Conservation (phyloP, 2,329 filamentous ascomycete genomes). For the Diaporthe humulicola region DNA sequence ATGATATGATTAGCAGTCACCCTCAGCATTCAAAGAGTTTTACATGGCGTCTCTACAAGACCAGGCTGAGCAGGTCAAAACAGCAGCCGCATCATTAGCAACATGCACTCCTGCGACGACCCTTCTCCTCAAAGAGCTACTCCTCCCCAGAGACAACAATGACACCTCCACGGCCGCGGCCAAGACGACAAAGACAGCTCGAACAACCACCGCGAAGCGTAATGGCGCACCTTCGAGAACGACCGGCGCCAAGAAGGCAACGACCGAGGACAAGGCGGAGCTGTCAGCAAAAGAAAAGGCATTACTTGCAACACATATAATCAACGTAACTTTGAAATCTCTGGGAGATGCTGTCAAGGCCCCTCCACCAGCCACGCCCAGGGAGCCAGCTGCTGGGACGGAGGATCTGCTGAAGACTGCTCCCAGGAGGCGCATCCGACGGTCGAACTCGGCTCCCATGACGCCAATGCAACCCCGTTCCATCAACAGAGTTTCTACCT, state of each 20-base stretch:
- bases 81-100: constrained; percentile 58
- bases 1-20: constrained; percentile 53
- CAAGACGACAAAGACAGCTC: constrained; percentile 44
- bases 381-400: constrained; percentile 51
- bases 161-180: constrained; percentile 36
- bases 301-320: constrained; percentile 77
- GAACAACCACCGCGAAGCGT: constrained; percentile 45
- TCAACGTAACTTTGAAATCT: constrained; percentile 78
- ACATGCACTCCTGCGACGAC: constrained; percentile 63
- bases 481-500: constrained; percentile 71
- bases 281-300: constrained; percentile 72
- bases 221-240: constrained; percentile 46
- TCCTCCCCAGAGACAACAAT: constrained; percentile 52
- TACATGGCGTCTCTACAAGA: constrained; percentile 55
- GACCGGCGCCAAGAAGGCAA: constrained; percentile 45
- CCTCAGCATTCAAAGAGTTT: constrained; percentile 41
- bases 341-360: constrained; percentile 76
- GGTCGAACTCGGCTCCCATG: constrained; percentile 70
- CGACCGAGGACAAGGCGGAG: constrained; percentile 54
- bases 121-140: constrained; percentile 58
- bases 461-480: constrained; percentile 73
- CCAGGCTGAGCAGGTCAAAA: constrained; percentile 61
- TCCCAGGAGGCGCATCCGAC: constrained; percentile 59
- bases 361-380: constrained; percentile 46
- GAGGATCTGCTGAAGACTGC: constrained; percentile 54